Percentiles rank a stretch among this genome's conserved stretches.
phyloP scores from a whole-genome alignment of 371 early-diverging fungal genomes.

The Rhizopus stolonifer region DNA sequence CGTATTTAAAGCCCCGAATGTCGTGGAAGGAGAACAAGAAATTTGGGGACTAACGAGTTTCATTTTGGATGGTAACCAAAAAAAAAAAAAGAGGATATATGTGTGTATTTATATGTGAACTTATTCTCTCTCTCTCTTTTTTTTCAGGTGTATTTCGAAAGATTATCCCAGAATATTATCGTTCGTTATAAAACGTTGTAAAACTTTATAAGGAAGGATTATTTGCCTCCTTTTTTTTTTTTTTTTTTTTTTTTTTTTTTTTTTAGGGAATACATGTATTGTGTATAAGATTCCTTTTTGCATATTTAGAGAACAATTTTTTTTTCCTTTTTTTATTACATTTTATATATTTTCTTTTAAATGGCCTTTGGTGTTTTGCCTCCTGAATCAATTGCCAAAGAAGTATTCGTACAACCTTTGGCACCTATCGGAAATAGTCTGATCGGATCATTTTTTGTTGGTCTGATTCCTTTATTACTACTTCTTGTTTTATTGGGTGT shows the following conservation, averaged over 20 bases:
- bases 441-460: slow-evolving; percentile 47
- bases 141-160: slow-evolving; percentile 38
- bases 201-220: too few relatives aligned
- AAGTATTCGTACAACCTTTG: slow-evolving; percentile 39
- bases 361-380: slow-evolving; percentile 9
- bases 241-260: too few relatives aligned
- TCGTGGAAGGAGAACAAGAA: slow-evolving; percentile 42
- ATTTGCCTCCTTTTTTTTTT: too few relatives aligned
- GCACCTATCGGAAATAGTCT: slow-evolving; percentile 42
- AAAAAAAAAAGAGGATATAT: background rate
- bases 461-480: slow-evolving; percentile 36
- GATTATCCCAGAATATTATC: slow-evolving; percentile 37
- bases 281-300: too few relatives aligned
- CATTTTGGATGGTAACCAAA: slow-evolving; percentile 59
- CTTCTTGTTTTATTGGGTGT: slow-evolving; percentile 40
- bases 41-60: slow-evolving; percentile 90
- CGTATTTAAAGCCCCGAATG: slow-evolving; percentile 57
- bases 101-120: too few relatives aligned
- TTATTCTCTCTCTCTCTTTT: background rate
- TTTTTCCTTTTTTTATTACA: background rate
- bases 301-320: too few relatives aligned
- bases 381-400: slow-evolving; percentile 20
- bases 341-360: background rate
- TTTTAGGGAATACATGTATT: too few relatives aligned
- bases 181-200: background rate